These are phyloP conservation scores for Eucalyptus tenuipes DNA, from an alignment of 345 rosid species.

Conservation along the genomic window DNA sequence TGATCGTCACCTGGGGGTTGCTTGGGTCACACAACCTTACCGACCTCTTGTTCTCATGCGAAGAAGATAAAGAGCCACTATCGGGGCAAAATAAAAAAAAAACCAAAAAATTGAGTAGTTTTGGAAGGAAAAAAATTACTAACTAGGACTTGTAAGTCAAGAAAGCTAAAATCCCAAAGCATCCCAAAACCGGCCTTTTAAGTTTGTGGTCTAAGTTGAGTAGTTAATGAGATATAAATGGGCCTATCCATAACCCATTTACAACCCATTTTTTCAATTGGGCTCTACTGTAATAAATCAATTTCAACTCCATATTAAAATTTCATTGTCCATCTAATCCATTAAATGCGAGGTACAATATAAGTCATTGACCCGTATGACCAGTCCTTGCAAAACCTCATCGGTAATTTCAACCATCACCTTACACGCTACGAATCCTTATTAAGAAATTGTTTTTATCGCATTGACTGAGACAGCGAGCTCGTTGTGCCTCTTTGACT, in stretches of 20 bases:
- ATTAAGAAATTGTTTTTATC: neutral
- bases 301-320: neutral
- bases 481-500: neutral
- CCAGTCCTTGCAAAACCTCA: neutral
- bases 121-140: no score
- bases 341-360: no score
- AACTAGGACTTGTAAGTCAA: no score
- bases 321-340: neutral
- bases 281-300: neutral
- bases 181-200: no score
- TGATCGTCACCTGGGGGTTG: no score
- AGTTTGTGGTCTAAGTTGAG: neutral
- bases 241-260: neutral
- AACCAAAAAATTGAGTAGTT: no score
- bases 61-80: no score
- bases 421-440: neutral
- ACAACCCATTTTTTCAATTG: neutral
- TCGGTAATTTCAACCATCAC: neutral
- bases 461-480: neutral
- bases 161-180: no score
- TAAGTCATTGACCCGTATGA: no score
- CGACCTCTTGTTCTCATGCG: no score
- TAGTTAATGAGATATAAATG: no score
- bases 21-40: no score
- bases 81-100: rapidly evolving